A percentile compares a stretch with the other conserved stretches of the same genome.
Conservation (phyloP, 345 rosid species). For the Geranium brycei region DNA sequence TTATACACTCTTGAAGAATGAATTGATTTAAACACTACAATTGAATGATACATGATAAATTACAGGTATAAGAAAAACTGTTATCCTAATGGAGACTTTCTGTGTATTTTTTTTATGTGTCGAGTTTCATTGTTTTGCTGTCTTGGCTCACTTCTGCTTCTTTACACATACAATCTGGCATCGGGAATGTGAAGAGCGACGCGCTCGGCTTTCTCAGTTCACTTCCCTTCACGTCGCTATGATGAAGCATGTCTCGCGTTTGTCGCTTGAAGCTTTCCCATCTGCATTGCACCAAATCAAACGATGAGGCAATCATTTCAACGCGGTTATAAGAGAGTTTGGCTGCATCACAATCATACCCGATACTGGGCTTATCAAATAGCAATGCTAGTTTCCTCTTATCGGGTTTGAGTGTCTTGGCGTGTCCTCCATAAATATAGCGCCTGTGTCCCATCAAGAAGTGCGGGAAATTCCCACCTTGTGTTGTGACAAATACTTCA, state of each 20-base stretch:
- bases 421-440: conserved; percentile 78
- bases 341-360: conserved; percentile 25
- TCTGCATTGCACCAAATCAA: conserved; percentile 23
- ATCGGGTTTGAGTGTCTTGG: conserved; percentile 81
- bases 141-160: conserved; percentile 17
- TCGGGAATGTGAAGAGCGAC: conserved; percentile 76
- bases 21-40: too few relatives aligned
- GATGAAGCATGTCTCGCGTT: conserved; percentile 69
- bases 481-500: conserved; percentile 89
- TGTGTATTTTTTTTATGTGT: too few relatives aligned
- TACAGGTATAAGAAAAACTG: too few relatives aligned
- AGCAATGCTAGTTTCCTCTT: conserved; percentile 75
- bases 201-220: conserved; percentile 55
- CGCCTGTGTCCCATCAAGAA: conserved; percentile 94
- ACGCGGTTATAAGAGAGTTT: not conserved
- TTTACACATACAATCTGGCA: conserved; percentile 96
- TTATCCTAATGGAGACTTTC: too few relatives aligned
- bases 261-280: conserved; percentile 77
- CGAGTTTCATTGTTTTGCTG: conserved; percentile 9
- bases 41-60: too few relatives aligned
- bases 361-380: conserved; percentile 64
- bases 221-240: conserved; percentile 57
- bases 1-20: too few relatives aligned
- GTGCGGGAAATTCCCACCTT: conserved; percentile 98
- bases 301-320: not conserved